phyloP scores from a whole-genome alignment of 139 green algal species.

The Chlorella sp. region DNA sequence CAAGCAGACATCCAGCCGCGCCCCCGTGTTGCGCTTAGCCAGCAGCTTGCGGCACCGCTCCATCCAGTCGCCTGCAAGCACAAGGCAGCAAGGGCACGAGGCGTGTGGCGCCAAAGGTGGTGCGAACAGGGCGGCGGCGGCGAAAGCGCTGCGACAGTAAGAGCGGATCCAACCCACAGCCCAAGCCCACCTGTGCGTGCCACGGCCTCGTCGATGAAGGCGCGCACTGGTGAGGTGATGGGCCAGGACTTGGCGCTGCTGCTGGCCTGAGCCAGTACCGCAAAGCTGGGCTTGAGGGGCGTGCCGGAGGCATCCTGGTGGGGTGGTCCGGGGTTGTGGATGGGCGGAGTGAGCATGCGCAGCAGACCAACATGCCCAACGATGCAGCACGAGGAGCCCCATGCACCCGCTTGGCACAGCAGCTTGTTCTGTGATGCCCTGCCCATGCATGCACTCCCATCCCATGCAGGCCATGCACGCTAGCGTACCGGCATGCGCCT shows the following conservation, averaged over 20 bases:
- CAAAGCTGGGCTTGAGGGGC: conserved; percentile 12
- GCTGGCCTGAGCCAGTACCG: conserved; percentile 43
- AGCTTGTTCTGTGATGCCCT: too few species aligned
- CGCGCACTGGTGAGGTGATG: conserved; percentile 44
- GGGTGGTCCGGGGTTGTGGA: not conserved
- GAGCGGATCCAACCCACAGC: too few species aligned
- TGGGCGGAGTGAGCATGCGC: too few species aligned
- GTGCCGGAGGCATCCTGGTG: not conserved
- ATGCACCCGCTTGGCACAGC: too few species aligned
- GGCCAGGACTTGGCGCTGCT: conserved; percentile 32
- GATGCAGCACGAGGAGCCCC: too few species aligned
- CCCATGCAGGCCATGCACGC: too few species aligned
- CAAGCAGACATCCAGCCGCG: conserved; percentile 42
- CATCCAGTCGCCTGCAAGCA: not conserved
- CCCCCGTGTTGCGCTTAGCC: conserved; percentile 44
- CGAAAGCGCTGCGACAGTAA: too few species aligned
- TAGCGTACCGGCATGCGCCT: too few species aligned
- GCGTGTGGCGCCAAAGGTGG: too few species aligned
- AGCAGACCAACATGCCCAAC: too few species aligned
- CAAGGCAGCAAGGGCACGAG: not conserved
- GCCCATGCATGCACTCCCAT: too few species aligned
- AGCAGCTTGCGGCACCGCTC: conserved; percentile 12
- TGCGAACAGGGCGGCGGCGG: too few species aligned
- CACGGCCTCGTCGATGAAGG: conserved; percentile 35
- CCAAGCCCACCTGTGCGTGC: not conserved